These are phyloP conservation scores for Cudoniella acicularis DNA, from an alignment of 495 filamentous ascomycete species.

Conservation along the genomic window DNA sequence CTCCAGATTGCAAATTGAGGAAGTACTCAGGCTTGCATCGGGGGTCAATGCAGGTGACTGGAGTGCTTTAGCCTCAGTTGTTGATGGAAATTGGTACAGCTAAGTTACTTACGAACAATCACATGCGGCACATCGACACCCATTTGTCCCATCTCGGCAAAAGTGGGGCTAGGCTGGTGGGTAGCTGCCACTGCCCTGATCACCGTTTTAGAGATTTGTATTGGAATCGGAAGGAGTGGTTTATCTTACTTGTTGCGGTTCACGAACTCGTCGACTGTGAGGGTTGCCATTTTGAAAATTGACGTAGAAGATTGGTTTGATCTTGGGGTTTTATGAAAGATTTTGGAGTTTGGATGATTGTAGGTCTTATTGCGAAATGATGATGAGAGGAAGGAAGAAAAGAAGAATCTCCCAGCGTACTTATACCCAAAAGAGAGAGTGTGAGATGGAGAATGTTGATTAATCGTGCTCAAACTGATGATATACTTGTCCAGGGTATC, in stretches of 20 bases:
- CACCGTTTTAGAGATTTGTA: background rate
- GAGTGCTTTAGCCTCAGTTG: background rate
- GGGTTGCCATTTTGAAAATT: background rate
- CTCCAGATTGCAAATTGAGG: conserved; percentile 17
- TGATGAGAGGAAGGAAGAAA: background rate
- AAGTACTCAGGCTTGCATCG: conserved; percentile 26
- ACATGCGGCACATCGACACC: background rate
- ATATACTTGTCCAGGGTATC: no score
- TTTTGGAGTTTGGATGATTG: no score
- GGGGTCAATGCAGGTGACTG: conserved; percentile 27
- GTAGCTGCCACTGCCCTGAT: background rate
- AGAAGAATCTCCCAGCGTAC: background rate
- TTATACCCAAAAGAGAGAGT: background rate
- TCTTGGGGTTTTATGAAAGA: no score
- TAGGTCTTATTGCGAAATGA: no score
- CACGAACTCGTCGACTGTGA: background rate
- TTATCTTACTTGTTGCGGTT: background rate
- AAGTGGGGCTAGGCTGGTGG: conserved; percentile 1
- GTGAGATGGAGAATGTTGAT: no score
- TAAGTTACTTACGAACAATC: background rate
- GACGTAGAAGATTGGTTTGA: background rate
- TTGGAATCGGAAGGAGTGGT: background rate
- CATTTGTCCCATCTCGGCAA: background rate
- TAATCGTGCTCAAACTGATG: no score
- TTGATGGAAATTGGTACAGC: background rate